phyloP scores from a whole-genome alignment of 306 rosid genomes.

The Malus domestica region ASM211411v1 NC_041795.1:32658501-32659000 shows the following conservation, averaged over 20 bases:
- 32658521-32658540: background rate
- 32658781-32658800: conserved; percentile 55
- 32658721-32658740: conserved; percentile 42
- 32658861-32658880: conserved; percentile 71
- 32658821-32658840: too few relatives aligned
- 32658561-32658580: conserved; percentile 23
- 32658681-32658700: conserved; percentile 78
- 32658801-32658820: background rate
- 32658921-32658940: conserved; percentile 57
- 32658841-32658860: conserved; percentile 39
- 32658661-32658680: conserved; percentile 87
- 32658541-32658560: background rate
- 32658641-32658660: conserved; percentile 63
- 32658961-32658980: too few relatives aligned
- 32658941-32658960: conserved; percentile 32
- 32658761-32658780: conserved; percentile 59
- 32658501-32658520: background rate
- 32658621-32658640: conserved; percentile 54
- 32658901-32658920: conserved; percentile 61
- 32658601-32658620: conserved; percentile 52
- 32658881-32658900: conserved; percentile 50
- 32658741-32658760: conserved; percentile 61
- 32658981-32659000: conserved; percentile 52
- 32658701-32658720: conserved; percentile 64
- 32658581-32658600: conserved; percentile 42